These are phyloP conservation scores for Penicillium vulpinum DNA, from an alignment of 2,329 filamentous ascomycete genomes.

Conservation along the genomic window DNA sequence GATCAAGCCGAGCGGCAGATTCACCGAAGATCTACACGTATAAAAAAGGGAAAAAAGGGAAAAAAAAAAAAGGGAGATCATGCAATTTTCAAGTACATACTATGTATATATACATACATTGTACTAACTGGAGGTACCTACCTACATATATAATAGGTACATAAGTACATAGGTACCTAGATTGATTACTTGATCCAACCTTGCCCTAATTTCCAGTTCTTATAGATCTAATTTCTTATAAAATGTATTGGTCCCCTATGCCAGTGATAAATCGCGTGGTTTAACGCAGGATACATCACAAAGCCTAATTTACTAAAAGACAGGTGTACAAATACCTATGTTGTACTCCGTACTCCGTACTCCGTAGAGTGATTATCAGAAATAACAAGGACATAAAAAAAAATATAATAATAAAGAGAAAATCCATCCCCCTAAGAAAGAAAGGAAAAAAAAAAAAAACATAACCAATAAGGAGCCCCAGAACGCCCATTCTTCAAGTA, in stretches of 20 bases:
- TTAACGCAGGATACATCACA: constrained; percentile 25
- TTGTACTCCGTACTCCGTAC: no score
- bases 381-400: not conserved
- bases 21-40: constrained; percentile 9
- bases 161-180: no score
- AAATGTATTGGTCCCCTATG: constrained; percentile 8
- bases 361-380: not conserved
- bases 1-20: constrained; percentile 6
- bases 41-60: constrained; percentile 3
- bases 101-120: no score
- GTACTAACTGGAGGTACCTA: no score
- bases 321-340: constrained; percentile 1
- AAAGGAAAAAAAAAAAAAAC: no score
- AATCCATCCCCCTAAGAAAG: not conserved
- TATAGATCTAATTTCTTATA: not conserved
- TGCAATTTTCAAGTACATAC: constrained; percentile 8
- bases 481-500: constrained; percentile 8
- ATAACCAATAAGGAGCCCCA: constrained; percentile 1
- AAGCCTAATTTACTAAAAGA: constrained; percentile 19
- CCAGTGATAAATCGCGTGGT: constrained; percentile 22
- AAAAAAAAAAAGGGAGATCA: constrained; percentile 8
- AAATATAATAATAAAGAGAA: no score
- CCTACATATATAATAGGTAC: no score
- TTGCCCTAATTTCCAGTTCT: not conserved
- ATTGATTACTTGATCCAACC: not conserved